Base-by-base conservation (phyloP, 768 basidiomycete species). In the Dendrothele bispora region DNA sequence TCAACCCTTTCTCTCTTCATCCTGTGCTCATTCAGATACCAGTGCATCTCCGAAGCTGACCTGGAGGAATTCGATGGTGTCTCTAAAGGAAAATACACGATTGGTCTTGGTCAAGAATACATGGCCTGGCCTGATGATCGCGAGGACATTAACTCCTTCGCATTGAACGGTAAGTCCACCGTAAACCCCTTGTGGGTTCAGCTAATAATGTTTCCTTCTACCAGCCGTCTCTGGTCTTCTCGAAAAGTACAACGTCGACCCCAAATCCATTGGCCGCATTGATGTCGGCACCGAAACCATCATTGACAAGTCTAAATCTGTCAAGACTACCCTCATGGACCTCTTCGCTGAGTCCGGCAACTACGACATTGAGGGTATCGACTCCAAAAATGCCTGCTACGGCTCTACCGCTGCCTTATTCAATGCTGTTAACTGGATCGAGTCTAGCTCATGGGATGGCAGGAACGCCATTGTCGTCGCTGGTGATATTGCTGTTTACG, bases 51-150 rank as follows among this genome's bases (percentile, higher is more conserved):
- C 7, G 94, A 98, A 71, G 83, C 86, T 44, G 95, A 90, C 55
- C 85, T 99, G 41, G 95, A 98, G 67, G 85, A 77, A 47, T 98
- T 88, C 68, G 95, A 98, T 61, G 90, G 90, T 59, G 95, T 98
- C 36, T 73, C 91, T 48, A 83, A 90, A 61, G 97, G 97, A 51
- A 98, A 98, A 73, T 98, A 99, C 76, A 99, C 97, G 55, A 97
- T 98, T 65, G 97, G 97, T 63, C 84, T 99, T 32, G 97, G 95
- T 48, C 92, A 95, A 68, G 85, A 95, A 66, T 93, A 84, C 77
- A 99, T 99, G 97, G 93, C 95, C 27, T 98, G 91, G 82, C 89
- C 89, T 50, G 95, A 98, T 65, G 97, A 99, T 79, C 85, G 91
- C 48, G 97, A 99, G 68, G 95, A 99, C 73, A 95, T 99, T 77